Conservation (phyloP, 805 yeast genomes). For the Candida orba region DNA sequence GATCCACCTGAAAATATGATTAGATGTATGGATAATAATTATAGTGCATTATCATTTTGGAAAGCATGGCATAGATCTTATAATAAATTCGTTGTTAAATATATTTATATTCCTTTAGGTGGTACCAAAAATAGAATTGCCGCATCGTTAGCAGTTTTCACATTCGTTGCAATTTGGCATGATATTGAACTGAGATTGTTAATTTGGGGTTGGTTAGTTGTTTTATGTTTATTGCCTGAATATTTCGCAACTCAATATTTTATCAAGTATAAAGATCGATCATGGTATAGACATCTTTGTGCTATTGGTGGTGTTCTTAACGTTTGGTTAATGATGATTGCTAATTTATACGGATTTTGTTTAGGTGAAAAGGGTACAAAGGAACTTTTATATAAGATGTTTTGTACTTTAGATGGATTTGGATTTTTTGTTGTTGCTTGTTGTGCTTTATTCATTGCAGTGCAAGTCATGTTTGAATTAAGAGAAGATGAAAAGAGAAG, state of each 20-base stretch:
- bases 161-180: constrained; percentile 98
- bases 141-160: constrained; percentile 78
- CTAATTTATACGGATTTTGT: constrained; percentile 92
- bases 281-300: constrained; percentile 78
- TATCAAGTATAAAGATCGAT: constrained; percentile 32
- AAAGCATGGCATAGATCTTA: constrained; percentile 97
- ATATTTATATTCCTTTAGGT: constrained; percentile 87
- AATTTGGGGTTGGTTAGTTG: constrained; percentile 95
- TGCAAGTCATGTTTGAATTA: constrained; percentile 90
- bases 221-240: constrained; percentile 83
- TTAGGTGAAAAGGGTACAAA: constrained; percentile 82
- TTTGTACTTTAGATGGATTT: constrained; percentile 64
- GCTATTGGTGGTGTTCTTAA: constrained; percentile 84
- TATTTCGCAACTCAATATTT: constrained; percentile 46
- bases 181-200: constrained; percentile 83
- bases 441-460: constrained; percentile 67
- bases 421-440: constrained; percentile 55
- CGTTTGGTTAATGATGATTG: constrained; percentile 97
- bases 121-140: constrained; percentile 66
- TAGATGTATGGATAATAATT: constrained; percentile 91
- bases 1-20: constrained; percentile 98
- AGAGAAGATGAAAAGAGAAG: constrained; percentile 79
- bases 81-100: constrained; percentile 84
- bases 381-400: constrained; percentile 58
- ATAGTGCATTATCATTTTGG: constrained; percentile 94